Conservation (phyloP, 164 flowering plant genomes). For the Buxus sempervirens region DNA sequence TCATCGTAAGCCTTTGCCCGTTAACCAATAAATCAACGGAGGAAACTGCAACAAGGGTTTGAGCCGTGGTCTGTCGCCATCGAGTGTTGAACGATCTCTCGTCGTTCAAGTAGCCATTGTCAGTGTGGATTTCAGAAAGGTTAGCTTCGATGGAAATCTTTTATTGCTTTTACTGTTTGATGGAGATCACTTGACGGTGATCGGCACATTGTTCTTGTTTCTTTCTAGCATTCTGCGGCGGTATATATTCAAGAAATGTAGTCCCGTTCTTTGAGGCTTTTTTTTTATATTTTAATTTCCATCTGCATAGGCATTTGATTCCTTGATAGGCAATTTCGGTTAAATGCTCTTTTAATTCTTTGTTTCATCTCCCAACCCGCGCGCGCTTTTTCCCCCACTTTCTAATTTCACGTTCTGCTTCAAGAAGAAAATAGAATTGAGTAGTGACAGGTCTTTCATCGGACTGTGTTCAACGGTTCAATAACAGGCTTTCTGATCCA, state of each 20-base stretch:
- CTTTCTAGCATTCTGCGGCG: not conserved
- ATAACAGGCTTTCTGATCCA: too few relatives aligned
- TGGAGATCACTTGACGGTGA: not conserved
- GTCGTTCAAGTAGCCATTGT: too few relatives aligned
- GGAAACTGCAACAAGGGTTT: not conserved
- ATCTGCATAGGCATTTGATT: not conserved
- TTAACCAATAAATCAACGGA: not conserved
- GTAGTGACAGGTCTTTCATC: too few relatives aligned
- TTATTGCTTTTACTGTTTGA: not conserved
- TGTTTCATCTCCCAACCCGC: too few relatives aligned
- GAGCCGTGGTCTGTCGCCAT: not conserved
- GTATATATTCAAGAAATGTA: not conserved
- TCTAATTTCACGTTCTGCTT: too few relatives aligned
- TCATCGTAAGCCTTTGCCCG: not conserved
- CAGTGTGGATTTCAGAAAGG: not conserved
- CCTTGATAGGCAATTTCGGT: not conserved
- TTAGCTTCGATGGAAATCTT: not conserved
- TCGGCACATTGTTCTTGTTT: not conserved
- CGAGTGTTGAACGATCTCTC: not conserved
- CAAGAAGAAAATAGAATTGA: too few relatives aligned
- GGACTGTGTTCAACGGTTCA: too few relatives aligned
- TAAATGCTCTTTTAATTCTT: too few relatives aligned
- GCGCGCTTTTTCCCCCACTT: too few relatives aligned
- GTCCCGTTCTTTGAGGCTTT: not conserved
- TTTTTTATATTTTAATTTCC: not conserved